These are phyloP conservation scores for Fusarium miscanthi DNA, from an alignment of 2,329 filamentous ascomycete species.

Conservation along the genomic window DNA sequence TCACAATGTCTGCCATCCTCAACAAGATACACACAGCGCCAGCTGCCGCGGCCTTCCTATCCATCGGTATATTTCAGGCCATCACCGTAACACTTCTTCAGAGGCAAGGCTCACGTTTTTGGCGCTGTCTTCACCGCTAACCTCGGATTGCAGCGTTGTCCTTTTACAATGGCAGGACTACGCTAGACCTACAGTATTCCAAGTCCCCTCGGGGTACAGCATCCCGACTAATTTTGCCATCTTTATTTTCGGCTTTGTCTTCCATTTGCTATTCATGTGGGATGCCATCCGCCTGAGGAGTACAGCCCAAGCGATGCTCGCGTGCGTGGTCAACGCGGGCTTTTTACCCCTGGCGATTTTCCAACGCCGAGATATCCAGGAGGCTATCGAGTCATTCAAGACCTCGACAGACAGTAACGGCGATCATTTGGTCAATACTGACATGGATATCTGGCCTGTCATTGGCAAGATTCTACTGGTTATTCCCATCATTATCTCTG, in stretches of 20 bases:
- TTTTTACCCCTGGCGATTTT: slow-evolving; percentile 3
- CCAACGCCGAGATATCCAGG: neutral
- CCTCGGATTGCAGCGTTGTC: neutral
- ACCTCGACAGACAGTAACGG: neutral
- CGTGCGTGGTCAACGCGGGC: slow-evolving; percentile 1
- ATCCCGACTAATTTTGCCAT: slow-evolving; percentile 2
- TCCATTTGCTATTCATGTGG: slow-evolving; percentile 5
- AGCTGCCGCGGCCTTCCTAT: neutral
- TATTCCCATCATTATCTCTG: neutral
- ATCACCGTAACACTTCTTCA: neutral
- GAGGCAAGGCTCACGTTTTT: neutral
- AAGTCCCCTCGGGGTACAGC: neutral
- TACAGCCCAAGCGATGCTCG: slow-evolving; percentile 1
- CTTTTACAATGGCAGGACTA: slow-evolving; percentile 6
- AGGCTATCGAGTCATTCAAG: neutral
- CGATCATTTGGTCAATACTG: neutral
- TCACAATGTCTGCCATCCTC: neutral
- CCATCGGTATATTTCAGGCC: neutral
- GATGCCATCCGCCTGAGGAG: slow-evolving; percentile 10
- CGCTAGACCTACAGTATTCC: neutral
- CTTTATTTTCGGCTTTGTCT: slow-evolving; percentile 2
- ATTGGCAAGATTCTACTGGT: neutral
- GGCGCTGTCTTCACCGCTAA: neutral
- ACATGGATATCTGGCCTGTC: neutral
- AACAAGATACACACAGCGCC: slow-evolving; percentile 1